Evolutionary conservation across 2,329 filamentous ascomycete genomes (phyloP), one percentile per base, ranked within the genome.

Genomic region (Pseudogymnoascus sp.): DNA sequence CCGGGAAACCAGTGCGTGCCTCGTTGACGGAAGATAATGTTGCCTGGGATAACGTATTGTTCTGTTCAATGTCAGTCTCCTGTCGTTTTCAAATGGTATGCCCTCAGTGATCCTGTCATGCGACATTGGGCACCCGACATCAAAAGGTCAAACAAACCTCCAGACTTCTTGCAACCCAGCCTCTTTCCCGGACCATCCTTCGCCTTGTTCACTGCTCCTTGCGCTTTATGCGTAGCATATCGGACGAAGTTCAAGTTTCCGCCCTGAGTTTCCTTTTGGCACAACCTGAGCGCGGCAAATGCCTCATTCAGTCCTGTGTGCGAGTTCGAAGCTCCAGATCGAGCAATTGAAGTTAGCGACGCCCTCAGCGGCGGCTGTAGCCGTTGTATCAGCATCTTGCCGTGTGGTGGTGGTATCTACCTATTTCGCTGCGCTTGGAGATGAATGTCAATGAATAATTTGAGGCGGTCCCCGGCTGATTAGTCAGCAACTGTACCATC

Each of bases 11-110:
- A 99, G 71, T 87, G 84, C 3, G 94, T 95, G 70, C 94, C 94
- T 71, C 93, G 88, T 77, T 99, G 94, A 74, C 91, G 92, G 84
- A 94, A 99, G 77, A 99, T 90, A 77, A 99, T 99, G 80, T 96
- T 97, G 62, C 94, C 94, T 4, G 92, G 89, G 64, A 96, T 89
- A 37, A 99, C 94, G 75, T 88, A 96, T 79, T 97, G 89, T 74
- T 93, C 89, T 92, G 72, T 66, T 47, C 53, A 7, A 11, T 3
- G 35, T 60, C 25, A 60, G 31, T n/a, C n/a, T 35, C 23, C 23
- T 5, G 12, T 11, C 44, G 21, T 42, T 5, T 12, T 44, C n/a
- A 63, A 31, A 21, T 56, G 28, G 62, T 11, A 61, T 28, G 21
- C 7, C 42, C 44, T 61, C 21, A 31, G 25, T 28, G 37, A 18